These are phyloP conservation scores for Lactarius deliciosus DNA, from an alignment of 768 basidiomycete genomes.

Conservation along the genomic window DNA sequence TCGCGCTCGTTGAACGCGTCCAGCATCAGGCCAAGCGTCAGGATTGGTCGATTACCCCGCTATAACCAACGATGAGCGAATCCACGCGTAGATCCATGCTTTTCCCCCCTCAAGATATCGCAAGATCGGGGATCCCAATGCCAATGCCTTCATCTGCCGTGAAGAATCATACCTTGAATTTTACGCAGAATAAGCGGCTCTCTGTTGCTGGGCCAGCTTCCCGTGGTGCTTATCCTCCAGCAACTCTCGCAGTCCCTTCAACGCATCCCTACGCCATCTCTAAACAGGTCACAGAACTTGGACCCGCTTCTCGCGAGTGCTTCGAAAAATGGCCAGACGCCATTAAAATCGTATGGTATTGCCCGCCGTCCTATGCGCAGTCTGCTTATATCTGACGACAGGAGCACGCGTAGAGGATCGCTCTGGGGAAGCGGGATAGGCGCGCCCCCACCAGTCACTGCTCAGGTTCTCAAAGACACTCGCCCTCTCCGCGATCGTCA, in stretches of 20 bases:
- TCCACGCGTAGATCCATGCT: conserved; percentile 4
- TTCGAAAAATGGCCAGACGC: conserved; percentile 71
- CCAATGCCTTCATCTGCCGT: conserved; percentile 55
- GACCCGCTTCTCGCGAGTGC: conserved; percentile 72
- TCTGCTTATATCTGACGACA: conserved; percentile 32
- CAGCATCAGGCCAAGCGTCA: neutral
- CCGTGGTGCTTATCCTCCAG: conserved; percentile 51
- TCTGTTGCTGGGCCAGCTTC: conserved; percentile 76
- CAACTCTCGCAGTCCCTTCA: conserved; percentile 31
- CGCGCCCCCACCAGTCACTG: conserved; percentile 49
- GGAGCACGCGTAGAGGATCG: conserved; percentile 76
- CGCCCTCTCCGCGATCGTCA: conserved; percentile 75
- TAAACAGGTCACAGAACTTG: conserved; percentile 63
- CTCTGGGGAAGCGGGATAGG: conserved; percentile 59
- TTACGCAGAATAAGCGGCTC: conserved; percentile 51
- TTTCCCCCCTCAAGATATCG: conserved; percentile 33
- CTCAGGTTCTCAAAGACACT: conserved; percentile 65
- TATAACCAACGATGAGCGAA: conserved; percentile 17
- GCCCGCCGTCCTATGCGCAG: neutral
- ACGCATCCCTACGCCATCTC: conserved; percentile 67
- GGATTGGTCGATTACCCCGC: neutral
- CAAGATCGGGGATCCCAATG: conserved; percentile 67
- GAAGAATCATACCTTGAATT: conserved; percentile 53
- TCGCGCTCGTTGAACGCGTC: conserved; percentile 11
- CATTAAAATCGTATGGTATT: conserved; percentile 60